Conservation (phyloP, 1,139 yeast species). For the Starmera stellimalicola region DNA sequence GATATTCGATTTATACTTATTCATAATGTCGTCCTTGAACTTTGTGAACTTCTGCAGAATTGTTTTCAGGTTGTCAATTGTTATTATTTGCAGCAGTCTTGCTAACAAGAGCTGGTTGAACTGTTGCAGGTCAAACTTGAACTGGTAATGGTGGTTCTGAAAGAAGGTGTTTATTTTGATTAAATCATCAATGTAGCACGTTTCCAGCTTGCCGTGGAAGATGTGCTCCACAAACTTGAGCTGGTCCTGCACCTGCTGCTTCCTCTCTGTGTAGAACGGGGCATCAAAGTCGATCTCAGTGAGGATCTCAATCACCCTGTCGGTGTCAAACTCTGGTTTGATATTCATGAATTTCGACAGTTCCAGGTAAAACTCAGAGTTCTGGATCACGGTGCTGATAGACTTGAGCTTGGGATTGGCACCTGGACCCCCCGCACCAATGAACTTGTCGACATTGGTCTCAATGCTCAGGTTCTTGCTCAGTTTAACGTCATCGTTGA, state of each 20-base stretch:
- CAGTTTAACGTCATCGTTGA: conserved; percentile 7
- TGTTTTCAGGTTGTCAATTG: conserved; percentile 6
- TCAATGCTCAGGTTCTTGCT: conserved; percentile 6
- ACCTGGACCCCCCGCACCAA: neutral
- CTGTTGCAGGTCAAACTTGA: neutral
- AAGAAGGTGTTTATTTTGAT: neutral
- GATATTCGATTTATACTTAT: conserved; percentile 1
- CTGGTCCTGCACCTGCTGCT: neutral
- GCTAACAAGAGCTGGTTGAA: neutral
- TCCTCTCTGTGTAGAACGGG: neutral
- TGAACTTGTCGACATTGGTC: conserved; percentile 3
- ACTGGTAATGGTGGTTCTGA: neutral
- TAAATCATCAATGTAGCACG: neutral
- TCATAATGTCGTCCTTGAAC: conserved; percentile 2
- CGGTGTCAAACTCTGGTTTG: neutral
- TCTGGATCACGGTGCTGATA: neutral
- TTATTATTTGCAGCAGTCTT: neutral
- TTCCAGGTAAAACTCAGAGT: neutral
- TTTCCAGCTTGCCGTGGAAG: conserved; percentile 1
- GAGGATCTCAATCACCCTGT: neutral
- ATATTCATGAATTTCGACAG: conserved; percentile 2
- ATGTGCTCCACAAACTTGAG: conserved; percentile 1
- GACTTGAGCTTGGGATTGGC: neutral
- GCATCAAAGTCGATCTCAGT: neutral
- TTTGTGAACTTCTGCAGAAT: conserved; percentile 4